Evolutionary conservation across 192 early-diverging fungal genomes (phyloP), one percentile per base, ranked within the genome.

Genomic region (Entrophospora sp.): DNA sequence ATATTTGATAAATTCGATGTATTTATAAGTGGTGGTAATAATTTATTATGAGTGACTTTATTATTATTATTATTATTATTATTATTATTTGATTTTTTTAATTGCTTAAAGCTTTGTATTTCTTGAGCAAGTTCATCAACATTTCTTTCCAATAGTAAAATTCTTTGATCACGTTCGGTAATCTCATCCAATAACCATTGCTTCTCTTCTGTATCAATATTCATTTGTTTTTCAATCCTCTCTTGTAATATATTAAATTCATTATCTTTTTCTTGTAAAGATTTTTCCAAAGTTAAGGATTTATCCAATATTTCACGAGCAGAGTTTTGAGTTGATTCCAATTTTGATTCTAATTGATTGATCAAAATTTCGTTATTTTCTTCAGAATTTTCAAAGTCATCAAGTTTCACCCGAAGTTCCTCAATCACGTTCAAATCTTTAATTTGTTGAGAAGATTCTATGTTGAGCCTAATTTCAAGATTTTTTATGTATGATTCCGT

Each of bases 361-460:
- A n/a, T n/a, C n/a, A n/a, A n/a, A n/a, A n/a, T n/a, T n/a, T n/a
- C n/a, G n/a, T n/a, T n/a, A n/a, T n/a, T n/a, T n/a, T n/a, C n/a
- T n/a, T n/a, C n/a, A n/a, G n/a, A n/a, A n/a, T n/a, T n/a, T n/a
- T n/a, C n/a, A n/a, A n/a, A n/a, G n/a, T n/a, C n/a, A n/a, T n/a
- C n/a, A n/a, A n/a, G n/a, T n/a, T n/a, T n/a, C n/a, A n/a, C n/a
- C n/a, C n/a, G n/a, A n/a, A n/a, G n/a, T n/a, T n/a, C n/a, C n/a
- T n/a, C n/a, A n/a, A n/a, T n/a, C n/a, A n/a, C n/a, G n/a, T n/a
- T n/a, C n/a, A n/a, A n/a, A n/a, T n/a, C n/a, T n/a, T n/a, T n/a
- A n/a, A n/a, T 24, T 32, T 75, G 69, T 20, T 71, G 52, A 30
- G 60, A 44, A 10, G 46, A 38, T n/a, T 75, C 66, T 40, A 61